Base-by-base conservation (phyloP, 2,329 filamentous ascomycete species). In the Alternaria angustiovoidea region DNA sequence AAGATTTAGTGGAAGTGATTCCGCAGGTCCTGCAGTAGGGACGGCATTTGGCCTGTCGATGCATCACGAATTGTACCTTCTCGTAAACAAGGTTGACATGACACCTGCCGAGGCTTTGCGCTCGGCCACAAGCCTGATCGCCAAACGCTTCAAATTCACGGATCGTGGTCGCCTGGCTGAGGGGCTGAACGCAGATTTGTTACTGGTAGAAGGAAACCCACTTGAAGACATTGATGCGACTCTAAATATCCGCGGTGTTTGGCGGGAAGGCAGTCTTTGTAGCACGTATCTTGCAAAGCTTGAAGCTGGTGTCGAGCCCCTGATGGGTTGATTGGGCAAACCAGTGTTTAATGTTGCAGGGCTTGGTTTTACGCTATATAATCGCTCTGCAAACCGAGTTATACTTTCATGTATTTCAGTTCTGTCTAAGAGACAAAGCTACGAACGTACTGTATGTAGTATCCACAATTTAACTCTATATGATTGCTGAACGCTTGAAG, bases 161-260 rank as follows among this genome's bases (percentile, higher is more conserved):
- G 81, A 83, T 63, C 73, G 81, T 0, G 81, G 81, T 3, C 59
- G 67, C n/a, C 65, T 82, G 44, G 73, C 69, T n/a, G 68, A 74
- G 28, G 81, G 80, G 0, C 43, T 79, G 51, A 77, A 76, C 49
- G 81, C 81, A 7, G 81, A 83, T 71, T 54, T 83, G 39, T 42
- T 82, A 30, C 70, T 83, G 11, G 79, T 83, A 0, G 78, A 82
- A 58, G 81, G 81, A 0, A 80, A 83, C 66, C 79, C 80, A 18
- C 53, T 81, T 49, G 70, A 75, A 34, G 70, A 81, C 43, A 82
- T 83, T 53, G 75, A 78, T 57, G 67, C 71, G 43, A 81, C 78
- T 3, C 60, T 82, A 54, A 76, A 81, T 54, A 68, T 82, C 22
- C 72, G 77, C n/a, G 79, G 76, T 1, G 80, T 82, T 1, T 82